Conservation (phyloP, 2,329 filamentous ascomycete species). For the Elsinoe arachidis region DNA sequence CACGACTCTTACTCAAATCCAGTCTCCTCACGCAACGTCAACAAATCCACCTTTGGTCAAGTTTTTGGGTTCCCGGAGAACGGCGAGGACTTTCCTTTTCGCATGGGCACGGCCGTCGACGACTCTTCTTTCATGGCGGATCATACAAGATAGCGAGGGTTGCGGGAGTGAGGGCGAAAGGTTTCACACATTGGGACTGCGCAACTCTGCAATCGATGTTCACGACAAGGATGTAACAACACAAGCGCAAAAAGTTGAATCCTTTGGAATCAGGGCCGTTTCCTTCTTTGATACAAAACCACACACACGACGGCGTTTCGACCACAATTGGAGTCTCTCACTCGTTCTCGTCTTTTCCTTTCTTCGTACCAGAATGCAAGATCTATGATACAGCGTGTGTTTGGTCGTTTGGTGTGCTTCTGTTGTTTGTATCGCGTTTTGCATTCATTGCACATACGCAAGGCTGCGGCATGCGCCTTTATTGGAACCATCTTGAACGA, state of each 20-base stretch:
- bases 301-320: slow-evolving; percentile 7
- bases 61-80: neutral
- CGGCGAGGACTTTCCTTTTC: neutral
- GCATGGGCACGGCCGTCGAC: neutral
- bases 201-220: neutral
- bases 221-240: slow-evolving; percentile 11
- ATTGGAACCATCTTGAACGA: too few species aligned
- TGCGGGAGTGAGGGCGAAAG: neutral
- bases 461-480: too few species aligned
- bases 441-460: neutral
- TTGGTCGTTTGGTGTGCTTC: neutral
- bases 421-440: neutral
- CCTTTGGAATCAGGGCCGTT: slow-evolving; percentile 2
- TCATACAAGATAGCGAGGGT: neutral
- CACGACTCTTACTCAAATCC: slow-evolving; percentile 10
- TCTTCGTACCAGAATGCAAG: slow-evolving; percentile 8
- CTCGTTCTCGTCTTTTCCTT: slow-evolving; percentile 1
- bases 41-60: slow-evolving; percentile 4
- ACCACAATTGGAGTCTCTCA: slow-evolving; percentile 1
- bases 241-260: slow-evolving; percentile 1
- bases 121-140: neutral
- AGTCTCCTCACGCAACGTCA: slow-evolving; percentile 9
- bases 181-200: slow-evolving; percentile 8
- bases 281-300: neutral
- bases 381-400: neutral